Conservation (phyloP, 345 rosid species). For the Linum tenue region DNA sequence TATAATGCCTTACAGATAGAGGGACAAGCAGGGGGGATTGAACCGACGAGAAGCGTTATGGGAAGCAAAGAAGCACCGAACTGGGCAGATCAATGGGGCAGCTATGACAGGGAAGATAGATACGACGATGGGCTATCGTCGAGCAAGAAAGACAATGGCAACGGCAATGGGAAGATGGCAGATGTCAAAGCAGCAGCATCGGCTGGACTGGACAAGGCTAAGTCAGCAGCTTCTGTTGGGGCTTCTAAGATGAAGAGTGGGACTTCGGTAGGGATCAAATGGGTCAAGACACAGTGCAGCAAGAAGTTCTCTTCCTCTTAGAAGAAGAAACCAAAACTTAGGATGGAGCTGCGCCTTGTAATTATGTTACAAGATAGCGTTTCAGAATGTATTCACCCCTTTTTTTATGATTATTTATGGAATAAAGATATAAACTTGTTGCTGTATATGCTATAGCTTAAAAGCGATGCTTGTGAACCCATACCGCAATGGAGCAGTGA, state of each 20-base stretch:
- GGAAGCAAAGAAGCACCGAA: conserved; percentile 12
- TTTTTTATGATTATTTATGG: no score
- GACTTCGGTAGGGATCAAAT: conserved; percentile 17
- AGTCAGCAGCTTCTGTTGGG: background rate
- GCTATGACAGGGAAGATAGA: background rate
- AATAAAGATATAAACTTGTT: no score
- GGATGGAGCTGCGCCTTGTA: background rate
- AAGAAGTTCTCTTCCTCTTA: conserved; percentile 15
- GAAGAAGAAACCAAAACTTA: background rate
- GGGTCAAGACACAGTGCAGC: conserved; percentile 18
- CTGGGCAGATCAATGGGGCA: conserved; percentile 22
- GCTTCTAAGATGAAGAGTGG: conserved; percentile 19
- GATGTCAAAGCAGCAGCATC: conserved; percentile 20
- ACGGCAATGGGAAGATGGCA: conserved; percentile 9
- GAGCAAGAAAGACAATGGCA: conserved; percentile 2
- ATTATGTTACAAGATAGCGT: no score
- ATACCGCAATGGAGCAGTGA: no score
- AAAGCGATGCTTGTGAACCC: no score
- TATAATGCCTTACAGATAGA: no score
- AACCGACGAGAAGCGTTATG: background rate
- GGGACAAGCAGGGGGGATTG: background rate
- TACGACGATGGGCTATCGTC: conserved; percentile 4
- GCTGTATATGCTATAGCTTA: no score
- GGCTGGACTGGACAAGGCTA: conserved; percentile 4
- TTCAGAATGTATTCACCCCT: no score